Evolutionary conservation across 179 eudicot species (phyloP), one percentile per base, ranked within the genome.

Genomic region (Drosera spatulata): DNA sequence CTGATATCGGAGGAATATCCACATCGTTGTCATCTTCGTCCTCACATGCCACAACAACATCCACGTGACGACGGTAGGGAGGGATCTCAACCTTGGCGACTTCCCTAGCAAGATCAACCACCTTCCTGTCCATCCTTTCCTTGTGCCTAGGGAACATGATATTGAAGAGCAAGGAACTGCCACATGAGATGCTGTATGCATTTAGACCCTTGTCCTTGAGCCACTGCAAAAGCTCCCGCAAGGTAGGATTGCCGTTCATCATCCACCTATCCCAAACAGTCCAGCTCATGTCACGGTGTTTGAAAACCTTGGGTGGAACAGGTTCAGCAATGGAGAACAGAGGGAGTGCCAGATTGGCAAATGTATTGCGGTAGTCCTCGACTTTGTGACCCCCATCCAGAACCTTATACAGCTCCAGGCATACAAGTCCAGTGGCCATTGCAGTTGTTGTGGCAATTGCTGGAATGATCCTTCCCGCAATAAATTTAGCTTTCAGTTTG

Each of bases 21-120:
- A 88, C 55, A 56, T 91, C 95, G 58, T 80, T 80, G 54, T 76
- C 98, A 7, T 88, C 85, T 2, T 85, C 97, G 50, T 91, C 97
- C 77, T 88, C 96, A 61, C 97, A 88, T 0, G 91, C 96, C 59
- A 88, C 91, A 4, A 85, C 91, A 2, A 88, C 76, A 75, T 91
- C 97, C 66, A 91, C 55, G 61, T 91, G 94, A 13, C 82, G 74
- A 15, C 91, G 82, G 47, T 88, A 81, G 0, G 81, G 70, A 9
- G 96, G 97, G 13, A 87, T 65, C 61, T 91, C 96, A 58, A 80
- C 10, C 71, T 85, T 91, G 0, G 96, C 97, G 51, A 91, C 81
- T 2, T 88, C 97, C 81, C 71, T 74, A 2, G 82, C 96, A 53
- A 91, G 68, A 67, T 85, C 95, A 59, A 78, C 85, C 52, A 85